phyloP scores from a whole-genome alignment of 225 moss, liverwort and hornwort genomes.

The Neckera pumila region DNA sequence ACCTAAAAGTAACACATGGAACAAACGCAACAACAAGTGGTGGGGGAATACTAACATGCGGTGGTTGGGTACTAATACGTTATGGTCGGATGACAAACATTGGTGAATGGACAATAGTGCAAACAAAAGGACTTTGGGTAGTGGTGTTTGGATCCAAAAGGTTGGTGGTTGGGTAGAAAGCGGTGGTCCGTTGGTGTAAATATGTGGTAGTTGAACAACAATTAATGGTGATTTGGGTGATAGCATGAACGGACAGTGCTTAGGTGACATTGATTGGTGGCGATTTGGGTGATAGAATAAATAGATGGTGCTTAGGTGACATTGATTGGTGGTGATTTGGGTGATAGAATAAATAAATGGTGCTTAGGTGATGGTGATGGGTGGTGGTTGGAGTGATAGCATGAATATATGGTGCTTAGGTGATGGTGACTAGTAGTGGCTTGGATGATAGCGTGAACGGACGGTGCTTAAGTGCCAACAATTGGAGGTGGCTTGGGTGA shows the following conservation, averaged over 20 bases:
- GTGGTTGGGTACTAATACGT: not conserved
- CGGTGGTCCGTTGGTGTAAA: rapidly evolving
- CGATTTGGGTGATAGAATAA: too few relatives aligned
- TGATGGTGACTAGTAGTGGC: too few relatives aligned
- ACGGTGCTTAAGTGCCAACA: too few relatives aligned
- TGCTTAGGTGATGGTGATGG: not conserved
- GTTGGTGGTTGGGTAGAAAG: not conserved
- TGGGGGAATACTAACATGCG: too few relatives aligned
- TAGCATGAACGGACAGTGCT: too few relatives aligned
- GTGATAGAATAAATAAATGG: rapidly evolving
- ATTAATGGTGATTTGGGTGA: not conserved
- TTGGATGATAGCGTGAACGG: too few relatives aligned
- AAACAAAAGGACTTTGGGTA: not conserved
- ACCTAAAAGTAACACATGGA: not conserved
- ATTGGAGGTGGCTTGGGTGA: too few relatives aligned
- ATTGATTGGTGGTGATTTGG: rapidly evolving
- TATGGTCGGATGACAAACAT: too few relatives aligned
- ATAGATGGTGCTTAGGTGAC: too few relatives aligned
- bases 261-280: too few relatives aligned
- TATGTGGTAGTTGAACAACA: rapidly evolving
- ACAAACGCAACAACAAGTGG: rapidly evolving
- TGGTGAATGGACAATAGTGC: rapidly evolving
- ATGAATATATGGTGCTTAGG: too few relatives aligned
- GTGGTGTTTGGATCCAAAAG: rapidly evolving
- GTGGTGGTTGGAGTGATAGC: too few relatives aligned